Base-by-base conservation (phyloP, 2,329 filamentous ascomycete species). In the Sporothrix humicola region DNA sequence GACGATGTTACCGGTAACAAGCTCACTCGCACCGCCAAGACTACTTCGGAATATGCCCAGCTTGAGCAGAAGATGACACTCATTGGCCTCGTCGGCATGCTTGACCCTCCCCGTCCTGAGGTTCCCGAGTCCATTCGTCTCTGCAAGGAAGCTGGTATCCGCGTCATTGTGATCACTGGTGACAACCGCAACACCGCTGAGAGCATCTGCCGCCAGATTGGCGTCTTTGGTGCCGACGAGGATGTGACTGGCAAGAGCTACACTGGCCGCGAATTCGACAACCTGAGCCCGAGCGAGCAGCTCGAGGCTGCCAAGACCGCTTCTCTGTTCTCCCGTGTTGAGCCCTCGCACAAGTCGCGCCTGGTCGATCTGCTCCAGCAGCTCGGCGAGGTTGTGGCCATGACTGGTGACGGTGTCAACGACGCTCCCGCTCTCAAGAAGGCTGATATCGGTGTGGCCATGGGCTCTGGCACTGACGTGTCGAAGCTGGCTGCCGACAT, bases 371-470 rank as follows among this genome's bases (percentile, higher is more conserved):
- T 99, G 61, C 92, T 99, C 63, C 97, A 99, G 82, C 94, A 93
- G 74, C 87, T 93, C 69, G 93, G 93, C 75, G 94, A 99, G 81
- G 96, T 99, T 59, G 97, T 99, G 76, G 96, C 96, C 77, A 99
- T 99, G 96, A 99, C 96, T 77, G 96, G 96, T 79, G 96, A 99
- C 80, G 96, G 96, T 83, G 96, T 99, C 82, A 99, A 99, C 80
- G 96, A 99, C 82, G 96, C 96, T 4, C 96, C 96, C 65, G 96
- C 96, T 17, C 87, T 99, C 79, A 99, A 99, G 88, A 98, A 98
- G 86, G 93, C 96, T 52, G 96, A 99, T 81, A 99, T 99, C 84
- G 96, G 96, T 84, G 94, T 99, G 75, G 97, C 96, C 74, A 99
- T 99, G 96, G 97, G 96, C 70, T 96, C 94, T 73, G 96, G 96